Evolutionary conservation across 192 early-diverging fungal species (phyloP), one percentile per base, ranked within the genome.

Genomic region (Coemansia brasiliensis): DNA sequence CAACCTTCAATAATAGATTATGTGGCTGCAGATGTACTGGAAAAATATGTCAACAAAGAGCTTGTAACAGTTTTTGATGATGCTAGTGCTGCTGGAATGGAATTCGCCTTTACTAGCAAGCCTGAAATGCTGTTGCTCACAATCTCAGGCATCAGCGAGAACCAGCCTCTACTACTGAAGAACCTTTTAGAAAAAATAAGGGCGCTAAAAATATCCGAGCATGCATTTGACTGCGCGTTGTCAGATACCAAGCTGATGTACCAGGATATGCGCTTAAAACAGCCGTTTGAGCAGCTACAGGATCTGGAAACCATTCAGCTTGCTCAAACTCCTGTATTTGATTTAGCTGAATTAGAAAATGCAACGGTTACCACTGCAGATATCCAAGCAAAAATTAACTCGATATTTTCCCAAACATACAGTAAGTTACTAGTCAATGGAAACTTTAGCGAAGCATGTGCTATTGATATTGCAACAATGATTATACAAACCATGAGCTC

Each of bases 391-490:
- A 22, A 48, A 22, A 13, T 48, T 7, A 21, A 48, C 10, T 25
- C 21, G 11, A 20, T 48, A 20, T 48, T 48, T 20, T 8, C 21
- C 15, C 21, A 48, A 9, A 62, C 91, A 40, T 82, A 82, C 67
- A 65, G 89, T 4, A 92, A 94, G 63, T 83, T 85, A 11, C 72
- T 93, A 6, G 83, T 92, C 5, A 83, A 86, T 50, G 96, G 96
- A 45, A 92, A 98, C 63, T 72, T 89, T 42, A 56, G 74, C 5
- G 77, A 76, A 5, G 67, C 79, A 5, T 82, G 89, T 37, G 89
- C 90, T 0, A 57, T 88, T 11, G 65, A 70, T 21, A 72, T 87
- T 24, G 78, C 83, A 4, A 39, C 66, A 2, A 81, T 73, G 20
- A 69, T 88, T 10, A 70, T 83, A 4, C 55, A 80, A 12, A 74